Base-by-base conservation (phyloP, 2,329 filamentous ascomycete species). In the Pleurostoma richardsiae region DNA sequence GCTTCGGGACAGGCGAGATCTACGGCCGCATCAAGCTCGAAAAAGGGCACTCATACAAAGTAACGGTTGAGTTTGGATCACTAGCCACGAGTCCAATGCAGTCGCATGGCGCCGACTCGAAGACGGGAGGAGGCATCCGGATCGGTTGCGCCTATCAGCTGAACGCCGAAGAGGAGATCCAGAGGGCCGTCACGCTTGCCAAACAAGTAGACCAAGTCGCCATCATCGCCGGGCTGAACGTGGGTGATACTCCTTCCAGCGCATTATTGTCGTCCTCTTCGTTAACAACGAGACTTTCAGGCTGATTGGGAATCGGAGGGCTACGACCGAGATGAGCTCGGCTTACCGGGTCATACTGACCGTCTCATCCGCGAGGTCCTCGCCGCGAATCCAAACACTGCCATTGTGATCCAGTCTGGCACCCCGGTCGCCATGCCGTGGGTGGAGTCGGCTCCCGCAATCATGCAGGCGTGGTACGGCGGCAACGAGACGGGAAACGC, bases 401-500 rank as follows among this genome's bases (percentile, higher is more conserved):
- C 74, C 4, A 70, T 85, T 4, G 74, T 83, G 3, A 74, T 82
- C 49, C 80, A 83, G 49, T 80, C 76, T 6, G 81, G 80, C 39
- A 80, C 79, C 0, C 79, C 80, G 6, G 66, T 77, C 10, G 67
- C 67, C 4, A 71, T 79, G 74, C 74, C 74, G 2, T 79, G 76
- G 76, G 64, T 66, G 4, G 50, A 63, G 33, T 58, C 66, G 36
- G 70, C 71, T 29, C 53, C 74, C 10, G 80, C 76, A 5, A 74
- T 83, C 41, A 53, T 83, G 11, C 80, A 73, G 57, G 77, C 77
- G 29, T 85, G 81, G 81, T 85, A 82, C 54, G 79, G 80, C 53
- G 82, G 82, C 28, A 81, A 84, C 56, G 82, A 85, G 63, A 74
- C 76, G n/a, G 82, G 81, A 4, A 82, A 84, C 52, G 80, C 77